phyloP scores from a whole-genome alignment of 345 rosid species.

The Noccaea bulbosa region DNA sequence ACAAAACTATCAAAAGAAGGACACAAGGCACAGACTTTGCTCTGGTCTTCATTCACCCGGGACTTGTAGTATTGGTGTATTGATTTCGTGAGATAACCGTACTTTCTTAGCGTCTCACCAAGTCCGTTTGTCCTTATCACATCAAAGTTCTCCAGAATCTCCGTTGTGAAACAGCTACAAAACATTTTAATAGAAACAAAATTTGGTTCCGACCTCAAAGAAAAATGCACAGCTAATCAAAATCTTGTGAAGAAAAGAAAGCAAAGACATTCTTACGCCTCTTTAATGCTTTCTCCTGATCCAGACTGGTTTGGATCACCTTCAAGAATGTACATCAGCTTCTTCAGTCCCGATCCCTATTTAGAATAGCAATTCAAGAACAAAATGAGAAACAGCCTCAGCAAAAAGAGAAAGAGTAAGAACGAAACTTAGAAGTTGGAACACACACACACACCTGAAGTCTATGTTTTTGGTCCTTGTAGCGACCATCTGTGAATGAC shows the following conservation, averaged over 20 bases:
- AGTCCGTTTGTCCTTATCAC: slow-evolving; percentile 76
- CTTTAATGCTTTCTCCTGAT: slow-evolving; percentile 88
- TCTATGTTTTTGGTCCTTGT: slow-evolving; percentile 89
- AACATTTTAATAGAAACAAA: slow-evolving; percentile 16
- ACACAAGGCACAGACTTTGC: slow-evolving; percentile 45
- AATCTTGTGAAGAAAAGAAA: neutral
- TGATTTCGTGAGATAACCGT: slow-evolving; percentile 69
- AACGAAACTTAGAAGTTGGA: neutral
- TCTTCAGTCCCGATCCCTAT: slow-evolving; percentile 86
- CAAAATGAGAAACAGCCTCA: slow-evolving; percentile 26
- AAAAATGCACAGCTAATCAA: neutral
- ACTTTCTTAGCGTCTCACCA: slow-evolving; percentile 77
- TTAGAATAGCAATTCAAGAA: slow-evolving; percentile 19
- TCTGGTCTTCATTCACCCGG: slow-evolving; percentile 43
- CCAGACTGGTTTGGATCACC: slow-evolving; percentile 85
- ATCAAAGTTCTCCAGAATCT: slow-evolving; percentile 91
- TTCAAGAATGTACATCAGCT: slow-evolving; percentile 85
- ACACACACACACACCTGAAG: slow-evolving; percentile 56
- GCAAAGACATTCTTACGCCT: slow-evolving; percentile 62
- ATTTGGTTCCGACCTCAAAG: slow-evolving; percentile 6
- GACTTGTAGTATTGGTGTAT: slow-evolving; percentile 60
- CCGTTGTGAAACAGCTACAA: slow-evolving; percentile 85
- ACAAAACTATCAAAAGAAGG: slow-evolving; percentile 66
- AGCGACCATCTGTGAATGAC: slow-evolving; percentile 85
- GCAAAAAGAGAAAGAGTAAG: neutral